Evolutionary conservation across 306 rosid species (phyloP).

Genomic region (Aeschynomene evenia): DNA sequence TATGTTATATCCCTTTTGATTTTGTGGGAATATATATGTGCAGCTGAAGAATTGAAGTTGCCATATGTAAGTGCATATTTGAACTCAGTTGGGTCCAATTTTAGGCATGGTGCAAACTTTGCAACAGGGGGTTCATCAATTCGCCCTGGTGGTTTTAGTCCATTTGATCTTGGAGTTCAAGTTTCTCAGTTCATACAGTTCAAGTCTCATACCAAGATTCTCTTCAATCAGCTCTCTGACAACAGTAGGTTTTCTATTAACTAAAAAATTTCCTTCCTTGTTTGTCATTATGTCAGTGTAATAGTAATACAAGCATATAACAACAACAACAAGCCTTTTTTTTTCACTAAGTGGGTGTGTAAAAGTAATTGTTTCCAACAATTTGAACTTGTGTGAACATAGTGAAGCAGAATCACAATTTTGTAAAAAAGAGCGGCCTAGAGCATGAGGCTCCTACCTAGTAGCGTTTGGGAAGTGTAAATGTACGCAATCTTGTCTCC

Average conservation of each 20-base stretch:
- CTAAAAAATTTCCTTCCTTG: too few species aligned
- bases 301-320: not conserved
- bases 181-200: constrained; percentile 64
- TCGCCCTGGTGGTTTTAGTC: constrained; percentile 67
- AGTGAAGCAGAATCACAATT: not conserved
- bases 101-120: constrained; percentile 82
- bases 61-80: constrained; percentile 79
- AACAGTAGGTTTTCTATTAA: constrained; percentile 46
- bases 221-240: constrained; percentile 47
- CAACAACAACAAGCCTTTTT: too few species aligned
- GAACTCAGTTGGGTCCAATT: constrained; percentile 77
- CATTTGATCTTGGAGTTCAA: constrained; percentile 76
- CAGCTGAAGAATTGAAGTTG: constrained; percentile 81
- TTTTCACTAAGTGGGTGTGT: too few species aligned
- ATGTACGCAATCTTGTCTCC: too few species aligned
- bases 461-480: too few species aligned
- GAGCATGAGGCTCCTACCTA: too few species aligned
- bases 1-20: not conserved
- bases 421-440: too few species aligned
- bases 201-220: constrained; percentile 56
- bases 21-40: constrained; percentile 8
- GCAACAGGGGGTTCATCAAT: constrained; percentile 78
- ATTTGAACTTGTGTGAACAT: not conserved
- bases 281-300: not conserved
- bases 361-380: not conserved